Evolutionary conservation across 129 eudicot genomes (phyloP).

Genomic region (Oenanthe sinensis): DNA sequence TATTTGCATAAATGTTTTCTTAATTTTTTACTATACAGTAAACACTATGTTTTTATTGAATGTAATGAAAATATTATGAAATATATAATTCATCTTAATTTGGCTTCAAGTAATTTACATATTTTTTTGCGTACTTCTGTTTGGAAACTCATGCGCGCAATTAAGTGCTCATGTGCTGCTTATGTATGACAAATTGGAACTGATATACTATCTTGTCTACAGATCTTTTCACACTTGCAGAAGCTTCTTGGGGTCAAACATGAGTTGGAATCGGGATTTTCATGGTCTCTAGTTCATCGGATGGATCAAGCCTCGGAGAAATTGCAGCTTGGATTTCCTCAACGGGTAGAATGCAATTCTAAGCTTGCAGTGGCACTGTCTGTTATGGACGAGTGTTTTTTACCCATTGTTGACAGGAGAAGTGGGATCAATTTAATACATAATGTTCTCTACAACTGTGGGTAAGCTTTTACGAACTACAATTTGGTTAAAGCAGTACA

Average conservation of each 20-base stretch:
- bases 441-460: constrained; percentile 75
- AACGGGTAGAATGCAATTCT: constrained; percentile 87
- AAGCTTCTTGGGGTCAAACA: constrained; percentile 79
- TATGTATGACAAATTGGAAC: constrained; percentile 1
- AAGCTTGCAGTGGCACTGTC: constrained; percentile 88
- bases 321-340: constrained; percentile 44
- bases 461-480: constrained; percentile 39
- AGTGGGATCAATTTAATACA: constrained; percentile 85
- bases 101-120: neutral
- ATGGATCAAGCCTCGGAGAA: constrained; percentile 45
- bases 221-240: constrained; percentile 58
- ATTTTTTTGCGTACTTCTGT: neutral
- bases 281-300: constrained; percentile 79
- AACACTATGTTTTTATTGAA: neutral
- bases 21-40: neutral
- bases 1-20: neutral
- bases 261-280: constrained; percentile 74
- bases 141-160: neutral
- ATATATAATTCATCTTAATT: neutral
- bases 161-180: neutral
- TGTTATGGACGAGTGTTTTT: constrained; percentile 84
- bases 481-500: neutral
- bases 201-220: constrained; percentile 19
- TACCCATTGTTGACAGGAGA: constrained; percentile 84
- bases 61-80: neutral